A percentile compares a stretch with the other conserved stretches of the same genome.
Conservation (phyloP, 768 basidiomycete genomes). For the Tulasnella calospora region DNA sequence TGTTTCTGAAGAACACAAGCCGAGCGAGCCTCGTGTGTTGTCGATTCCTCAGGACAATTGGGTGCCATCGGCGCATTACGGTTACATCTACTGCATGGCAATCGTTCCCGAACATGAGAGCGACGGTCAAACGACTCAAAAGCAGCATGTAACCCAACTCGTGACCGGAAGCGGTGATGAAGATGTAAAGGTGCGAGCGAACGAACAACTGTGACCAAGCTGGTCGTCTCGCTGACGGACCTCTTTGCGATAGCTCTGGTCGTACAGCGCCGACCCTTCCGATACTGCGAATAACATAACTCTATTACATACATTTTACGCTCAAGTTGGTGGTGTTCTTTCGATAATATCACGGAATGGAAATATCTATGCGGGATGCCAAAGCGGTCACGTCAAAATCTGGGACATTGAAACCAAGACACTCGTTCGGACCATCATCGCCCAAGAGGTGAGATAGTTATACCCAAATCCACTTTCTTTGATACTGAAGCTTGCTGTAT, state of each 20-base stretch:
- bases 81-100: conserved; percentile 85
- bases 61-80: conserved; percentile 85
- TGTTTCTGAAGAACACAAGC: not conserved
- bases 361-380: conserved; percentile 87
- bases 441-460: conserved; percentile 57
- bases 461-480: not conserved
- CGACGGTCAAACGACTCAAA: conserved; percentile 24
- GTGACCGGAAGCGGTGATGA: conserved; percentile 90
- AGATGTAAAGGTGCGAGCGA: conserved; percentile 62
- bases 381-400: conserved; percentile 88
- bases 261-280: conserved; percentile 32
- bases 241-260: not conserved
- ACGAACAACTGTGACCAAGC: not conserved
- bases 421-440: conserved; percentile 77
- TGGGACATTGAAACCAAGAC: conserved; percentile 88
- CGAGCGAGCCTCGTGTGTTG: conserved; percentile 36
- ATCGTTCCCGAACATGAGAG: conserved; percentile 41
- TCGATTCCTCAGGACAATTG: conserved; percentile 64
- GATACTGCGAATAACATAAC: conserved; percentile 29
- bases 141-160: conserved; percentile 43
- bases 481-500: not conserved
- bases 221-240: not conserved
- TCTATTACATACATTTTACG: conserved; percentile 62
- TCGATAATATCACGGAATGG: conserved; percentile 69
- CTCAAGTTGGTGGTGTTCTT: conserved; percentile 64